Evolutionary conservation across 805 yeast species (phyloP).

Genomic region (Ogataea dorogensis): DNA sequence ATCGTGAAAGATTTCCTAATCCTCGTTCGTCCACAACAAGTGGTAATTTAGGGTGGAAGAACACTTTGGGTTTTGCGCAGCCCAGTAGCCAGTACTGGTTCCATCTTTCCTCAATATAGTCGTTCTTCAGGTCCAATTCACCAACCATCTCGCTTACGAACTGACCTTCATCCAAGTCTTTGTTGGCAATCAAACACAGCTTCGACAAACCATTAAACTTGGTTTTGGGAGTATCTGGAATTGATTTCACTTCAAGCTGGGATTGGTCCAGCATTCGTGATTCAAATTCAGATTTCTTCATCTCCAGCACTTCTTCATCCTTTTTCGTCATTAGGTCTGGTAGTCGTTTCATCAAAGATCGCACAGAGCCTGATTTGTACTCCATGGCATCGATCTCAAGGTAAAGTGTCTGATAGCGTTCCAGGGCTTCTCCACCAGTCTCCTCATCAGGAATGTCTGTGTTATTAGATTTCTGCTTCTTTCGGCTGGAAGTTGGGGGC

Average conservation of each 20-base stretch:
- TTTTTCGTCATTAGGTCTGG: conserved; percentile 25
- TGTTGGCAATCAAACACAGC: conserved; percentile 54
- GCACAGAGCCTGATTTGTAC: conserved; percentile 39
- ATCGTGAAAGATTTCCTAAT: conserved; percentile 73
- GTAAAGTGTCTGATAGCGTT: conserved; percentile 53
- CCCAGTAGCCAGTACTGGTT: conserved; percentile 81
- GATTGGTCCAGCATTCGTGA: conserved; percentile 8
- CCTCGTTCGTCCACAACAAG: conserved; percentile 78
- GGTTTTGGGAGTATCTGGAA: conserved; percentile 56
- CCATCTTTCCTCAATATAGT: conserved; percentile 59
- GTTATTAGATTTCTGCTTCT: conserved; percentile 33
- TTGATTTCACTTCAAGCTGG: conserved; percentile 45
- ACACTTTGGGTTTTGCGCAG: conserved; percentile 58
- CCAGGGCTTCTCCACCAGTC: conserved; percentile 43
- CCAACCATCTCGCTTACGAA: conserved; percentile 67
- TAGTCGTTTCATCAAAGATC: conserved; percentile 26
- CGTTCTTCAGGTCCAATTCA: conserved; percentile 62
- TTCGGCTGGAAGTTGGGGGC: conserved; percentile 30
- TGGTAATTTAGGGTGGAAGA: conserved; percentile 56
- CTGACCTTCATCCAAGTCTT: conserved; percentile 43
- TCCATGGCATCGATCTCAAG: conserved; percentile 45
- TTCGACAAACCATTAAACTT: conserved; percentile 69
- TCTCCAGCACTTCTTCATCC: conserved; percentile 19
- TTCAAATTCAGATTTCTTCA: conserved; percentile 28
- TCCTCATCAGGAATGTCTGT: conserved; percentile 29